Base-by-base conservation (phyloP, 352 stramenopile genomes). In the Phytopythium boreale region DNA sequence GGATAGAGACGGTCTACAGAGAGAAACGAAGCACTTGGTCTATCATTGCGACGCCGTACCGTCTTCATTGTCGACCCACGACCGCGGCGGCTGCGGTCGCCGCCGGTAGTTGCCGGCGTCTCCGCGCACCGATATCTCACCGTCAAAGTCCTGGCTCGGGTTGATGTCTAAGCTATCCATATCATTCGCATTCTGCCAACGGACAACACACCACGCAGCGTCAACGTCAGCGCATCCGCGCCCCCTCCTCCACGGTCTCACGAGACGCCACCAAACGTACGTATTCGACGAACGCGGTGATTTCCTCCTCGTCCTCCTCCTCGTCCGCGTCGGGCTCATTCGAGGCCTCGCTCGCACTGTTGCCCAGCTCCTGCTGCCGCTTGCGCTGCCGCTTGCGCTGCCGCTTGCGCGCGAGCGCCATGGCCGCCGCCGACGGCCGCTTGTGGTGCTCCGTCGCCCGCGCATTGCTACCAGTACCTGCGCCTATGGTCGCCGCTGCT, bases 141-240 rank as follows among this genome's bases (percentile, higher is more conserved):
- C 76, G 55, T 79, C 67, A 75, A 84, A 89, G 59, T 89, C 80
- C 71, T 89, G 78, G 61, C 80, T 89, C 27, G 73, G 72, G 15
- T 75, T 74, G 43, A 88, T 87, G 20, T 88, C 78, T 47, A 89
- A 64, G 36, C 63, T 82, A 56, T 89, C 80, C 67, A 89, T 82
- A 62, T 89, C 80, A 11, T 64, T 75, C 24, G 74, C 68, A 26
- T 82, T 75, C 80, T 84, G 57, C 58, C 49, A 20, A 20, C 22
- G 22, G 46, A n/a, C 8, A 24, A 15, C 44, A n/a, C 22, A 34
- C 20, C 47, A 3, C 46, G 26, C 9, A 9, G n/a, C 1, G 6
- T 39, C 57, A 36, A 61, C 22, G 27, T 39, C 27, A 41, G 50
- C 29, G 39, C 39, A n/a, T n/a, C n/a, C n/a, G 39, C 39, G 1